phyloP scores from a whole-genome alignment of 495 filamentous ascomycete species.

The Gamarada debralockiae region DNA sequence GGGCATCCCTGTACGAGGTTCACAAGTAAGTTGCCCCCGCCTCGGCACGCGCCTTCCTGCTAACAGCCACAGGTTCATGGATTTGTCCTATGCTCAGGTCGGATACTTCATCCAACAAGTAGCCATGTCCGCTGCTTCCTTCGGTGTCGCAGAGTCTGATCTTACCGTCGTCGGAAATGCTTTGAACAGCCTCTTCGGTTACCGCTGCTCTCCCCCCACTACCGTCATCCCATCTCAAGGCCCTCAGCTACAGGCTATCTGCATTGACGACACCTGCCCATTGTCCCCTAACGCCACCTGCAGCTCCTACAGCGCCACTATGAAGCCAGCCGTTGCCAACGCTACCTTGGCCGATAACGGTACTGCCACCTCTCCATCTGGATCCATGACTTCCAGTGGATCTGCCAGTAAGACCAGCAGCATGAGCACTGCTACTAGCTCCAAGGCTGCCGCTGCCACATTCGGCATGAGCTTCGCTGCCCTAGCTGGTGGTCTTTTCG shows the following conservation, averaged over 20 bases:
- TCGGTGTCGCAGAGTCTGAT: conserved; percentile 44
- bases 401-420: conserved; percentile 1
- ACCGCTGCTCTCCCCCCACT: conserved; percentile 36
- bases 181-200: conserved; percentile 39
- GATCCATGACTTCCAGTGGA: not conserved
- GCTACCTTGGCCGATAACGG: not conserved
- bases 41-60: not conserved
- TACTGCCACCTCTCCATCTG: conserved; percentile 6
- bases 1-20: conserved; percentile 40
- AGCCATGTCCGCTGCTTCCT: conserved; percentile 43
- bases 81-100: conserved; percentile 40
- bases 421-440: not conserved
- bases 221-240: conserved; percentile 26
- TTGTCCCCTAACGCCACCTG: conserved; percentile 29
- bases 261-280: conserved; percentile 36
- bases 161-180: conserved; percentile 33
- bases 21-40: conserved; percentile 36
- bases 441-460: conserved; percentile 8
- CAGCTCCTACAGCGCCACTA: conserved; percentile 17
- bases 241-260: conserved; percentile 42
- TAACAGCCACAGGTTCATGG: conserved; percentile 44
- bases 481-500: conserved; percentile 21
- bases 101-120: conserved; percentile 54
- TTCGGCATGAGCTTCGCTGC: conserved; percentile 22
- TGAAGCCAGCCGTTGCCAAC: conserved; percentile 13